phyloP scores from a whole-genome alignment of 2,329 filamentous ascomycete genomes.

The Microascus cirrosus region DNA sequence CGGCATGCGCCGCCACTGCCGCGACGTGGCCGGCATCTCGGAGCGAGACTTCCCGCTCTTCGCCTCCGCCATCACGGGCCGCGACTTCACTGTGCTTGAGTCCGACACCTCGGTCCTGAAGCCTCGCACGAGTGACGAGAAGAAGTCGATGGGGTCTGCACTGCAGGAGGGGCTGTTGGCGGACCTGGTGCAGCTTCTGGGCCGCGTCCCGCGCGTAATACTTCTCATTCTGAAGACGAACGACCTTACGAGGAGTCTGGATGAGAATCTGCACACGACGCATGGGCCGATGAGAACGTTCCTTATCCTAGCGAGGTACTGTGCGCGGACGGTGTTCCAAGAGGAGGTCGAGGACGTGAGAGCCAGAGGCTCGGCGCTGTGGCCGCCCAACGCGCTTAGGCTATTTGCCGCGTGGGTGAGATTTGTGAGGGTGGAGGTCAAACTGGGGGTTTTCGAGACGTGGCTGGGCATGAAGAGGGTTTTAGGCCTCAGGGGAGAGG shows the following conservation, averaged over 20 bases:
- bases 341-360: slow-evolving; percentile 51
- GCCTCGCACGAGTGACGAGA: slow-evolving; percentile 62
- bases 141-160: slow-evolving; percentile 73
- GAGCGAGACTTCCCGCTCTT: slow-evolving; percentile 92
- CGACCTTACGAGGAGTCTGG: slow-evolving; percentile 84
- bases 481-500: slow-evolving; percentile 15
- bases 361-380: slow-evolving; percentile 40
- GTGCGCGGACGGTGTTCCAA: slow-evolving; percentile 52
- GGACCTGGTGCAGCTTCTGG: slow-evolving; percentile 78
- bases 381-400: slow-evolving; percentile 43
- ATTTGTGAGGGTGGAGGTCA: slow-evolving; percentile 48
- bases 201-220: slow-evolving; percentile 83
- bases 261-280: slow-evolving; percentile 76
- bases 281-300: slow-evolving; percentile 55
- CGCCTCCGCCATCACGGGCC: slow-evolving; percentile 88
- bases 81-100: slow-evolving; percentile 67
- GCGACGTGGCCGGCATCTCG: slow-evolving; percentile 77
- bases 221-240: slow-evolving; percentile 96
- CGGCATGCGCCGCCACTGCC: slow-evolving; percentile 78
- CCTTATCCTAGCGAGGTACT: slow-evolving; percentile 59
- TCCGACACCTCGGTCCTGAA: slow-evolving; percentile 41
- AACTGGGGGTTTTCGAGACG: slow-evolving; percentile 52
- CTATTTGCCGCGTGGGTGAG: slow-evolving; percentile 46
- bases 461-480: slow-evolving; percentile 45
- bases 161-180: slow-evolving; percentile 81